phyloP scores from a whole-genome alignment of 345 rosid genomes.

The Ceriops decandra region DNA sequence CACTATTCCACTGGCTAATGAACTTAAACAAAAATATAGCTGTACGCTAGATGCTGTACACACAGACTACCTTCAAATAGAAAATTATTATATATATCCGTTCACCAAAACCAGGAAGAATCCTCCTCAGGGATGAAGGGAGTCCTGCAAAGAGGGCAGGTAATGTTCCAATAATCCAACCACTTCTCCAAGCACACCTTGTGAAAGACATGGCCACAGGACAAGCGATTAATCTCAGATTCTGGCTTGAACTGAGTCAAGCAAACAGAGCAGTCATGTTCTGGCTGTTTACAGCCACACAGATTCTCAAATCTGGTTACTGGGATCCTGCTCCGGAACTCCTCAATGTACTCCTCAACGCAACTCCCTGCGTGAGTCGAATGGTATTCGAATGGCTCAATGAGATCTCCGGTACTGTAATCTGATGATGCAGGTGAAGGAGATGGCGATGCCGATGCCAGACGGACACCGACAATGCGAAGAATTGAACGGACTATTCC shows the following conservation, averaged over 20 bases:
- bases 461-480: constrained; percentile 52
- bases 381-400: constrained; percentile 41
- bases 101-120: constrained; percentile 48
- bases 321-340: constrained; percentile 59
- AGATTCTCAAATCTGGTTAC: constrained; percentile 46
- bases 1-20: no score
- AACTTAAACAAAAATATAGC: neutral
- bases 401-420: constrained; percentile 21
- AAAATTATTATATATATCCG: neutral
- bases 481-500: constrained; percentile 65
- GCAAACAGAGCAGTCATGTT: constrained; percentile 70
- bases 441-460: constrained; percentile 37
- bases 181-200: constrained; percentile 75
- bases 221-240: constrained; percentile 59
- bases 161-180: constrained; percentile 65
- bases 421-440: constrained; percentile 27
- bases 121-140: constrained; percentile 53
- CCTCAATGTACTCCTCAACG: constrained; percentile 65
- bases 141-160: constrained; percentile 76
- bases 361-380: constrained; percentile 40
- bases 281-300: constrained; percentile 38
- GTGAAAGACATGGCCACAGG: constrained; percentile 70
- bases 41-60: constrained; percentile 18
- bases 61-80: constrained; percentile 10
- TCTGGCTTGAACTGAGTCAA: constrained; percentile 50